Percentiles rank a stretch among this genome's conserved stretches.
phyloP scores from a whole-genome alignment of 257 asterid species.

The Petrea volubilis region DNA sequence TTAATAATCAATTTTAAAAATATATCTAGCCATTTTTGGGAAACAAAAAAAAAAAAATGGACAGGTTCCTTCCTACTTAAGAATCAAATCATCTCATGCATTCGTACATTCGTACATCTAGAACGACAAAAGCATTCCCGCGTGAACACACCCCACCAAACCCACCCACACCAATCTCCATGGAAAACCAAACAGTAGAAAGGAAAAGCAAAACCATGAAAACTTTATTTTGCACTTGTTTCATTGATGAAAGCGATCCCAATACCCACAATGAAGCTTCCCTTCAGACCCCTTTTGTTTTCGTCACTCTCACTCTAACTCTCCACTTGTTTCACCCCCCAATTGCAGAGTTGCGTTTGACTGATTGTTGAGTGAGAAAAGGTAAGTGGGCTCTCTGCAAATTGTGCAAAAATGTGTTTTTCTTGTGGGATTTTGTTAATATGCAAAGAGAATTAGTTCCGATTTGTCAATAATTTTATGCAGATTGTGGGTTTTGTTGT shows the following conservation, averaged over 20 bases:
- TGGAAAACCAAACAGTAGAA: background rate
- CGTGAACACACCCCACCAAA: constrained; percentile 14
- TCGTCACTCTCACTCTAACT: background rate
- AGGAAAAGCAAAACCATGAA: background rate
- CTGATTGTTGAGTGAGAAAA: background rate
- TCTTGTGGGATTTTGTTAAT: no score
- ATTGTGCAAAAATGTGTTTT: background rate
- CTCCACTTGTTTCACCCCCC: background rate
- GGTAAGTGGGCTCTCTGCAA: constrained; percentile 15
- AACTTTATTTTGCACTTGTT: background rate
- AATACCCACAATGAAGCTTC: background rate
- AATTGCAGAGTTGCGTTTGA: background rate
- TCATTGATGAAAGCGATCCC: background rate
- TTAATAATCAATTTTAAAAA: no score
- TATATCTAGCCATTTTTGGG: no score
- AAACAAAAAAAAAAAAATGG: no score
- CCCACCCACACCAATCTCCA: background rate
- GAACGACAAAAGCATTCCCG: constrained; percentile 21
- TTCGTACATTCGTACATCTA: background rate
- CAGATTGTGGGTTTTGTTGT: background rate
- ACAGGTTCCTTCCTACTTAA: background rate
- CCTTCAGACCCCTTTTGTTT: background rate
- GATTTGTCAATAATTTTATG: background rate
- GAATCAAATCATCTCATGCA: background rate
- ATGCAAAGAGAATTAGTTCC: background rate